A percentile compares a stretch with the other conserved stretches of the same genome.
Evolutionary conservation across 768 basidiomycete species (phyloP).

Genomic region (Wakefieldia striispora): DNA sequence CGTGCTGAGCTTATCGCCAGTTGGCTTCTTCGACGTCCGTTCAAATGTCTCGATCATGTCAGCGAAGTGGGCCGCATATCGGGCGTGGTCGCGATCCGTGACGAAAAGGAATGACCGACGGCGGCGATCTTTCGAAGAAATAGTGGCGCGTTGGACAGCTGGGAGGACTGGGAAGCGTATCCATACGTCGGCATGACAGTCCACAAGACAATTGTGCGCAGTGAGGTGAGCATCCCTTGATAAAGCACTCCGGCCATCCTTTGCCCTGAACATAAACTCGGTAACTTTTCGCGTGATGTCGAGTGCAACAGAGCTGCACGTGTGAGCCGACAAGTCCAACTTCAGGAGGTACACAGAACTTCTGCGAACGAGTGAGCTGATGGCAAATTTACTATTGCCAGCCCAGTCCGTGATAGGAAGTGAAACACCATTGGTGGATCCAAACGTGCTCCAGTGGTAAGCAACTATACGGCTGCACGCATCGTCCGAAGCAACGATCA

Average conservation of each 20-base stretch:
- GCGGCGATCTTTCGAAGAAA: constrained; percentile 33
- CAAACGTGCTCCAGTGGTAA: constrained; percentile 61
- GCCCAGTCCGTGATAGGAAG: constrained; percentile 33
- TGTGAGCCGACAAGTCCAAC: constrained; percentile 33
- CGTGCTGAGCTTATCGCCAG: constrained; percentile 39
- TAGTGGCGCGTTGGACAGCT: constrained; percentile 45
- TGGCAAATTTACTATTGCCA: constrained; percentile 22
- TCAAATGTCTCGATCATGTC: constrained; percentile 49
- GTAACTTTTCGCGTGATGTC: constrained; percentile 55
- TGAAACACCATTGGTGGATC: constrained; percentile 43
- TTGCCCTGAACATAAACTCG: constrained; percentile 56
- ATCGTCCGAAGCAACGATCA: constrained; percentile 31
- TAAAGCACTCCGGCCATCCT: constrained; percentile 24
- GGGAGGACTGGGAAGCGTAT: constrained; percentile 57
- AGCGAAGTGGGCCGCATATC: constrained; percentile 41
- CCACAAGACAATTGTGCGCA: constrained; percentile 48
- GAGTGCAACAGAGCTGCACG: constrained; percentile 45
- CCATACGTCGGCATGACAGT: constrained; percentile 58
- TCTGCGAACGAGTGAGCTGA: constrained; percentile 48
- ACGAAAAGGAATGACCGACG: constrained; percentile 43
- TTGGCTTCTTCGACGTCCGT: constrained; percentile 49
- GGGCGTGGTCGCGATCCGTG: constrained; percentile 34
- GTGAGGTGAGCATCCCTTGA: constrained; percentile 24
- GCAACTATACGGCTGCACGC: constrained; percentile 28
- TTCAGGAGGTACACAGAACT: constrained; percentile 43